Evolutionary conservation across 23 red algal genomes (phyloP).

Genomic region (Chondrus crispus): DNA sequence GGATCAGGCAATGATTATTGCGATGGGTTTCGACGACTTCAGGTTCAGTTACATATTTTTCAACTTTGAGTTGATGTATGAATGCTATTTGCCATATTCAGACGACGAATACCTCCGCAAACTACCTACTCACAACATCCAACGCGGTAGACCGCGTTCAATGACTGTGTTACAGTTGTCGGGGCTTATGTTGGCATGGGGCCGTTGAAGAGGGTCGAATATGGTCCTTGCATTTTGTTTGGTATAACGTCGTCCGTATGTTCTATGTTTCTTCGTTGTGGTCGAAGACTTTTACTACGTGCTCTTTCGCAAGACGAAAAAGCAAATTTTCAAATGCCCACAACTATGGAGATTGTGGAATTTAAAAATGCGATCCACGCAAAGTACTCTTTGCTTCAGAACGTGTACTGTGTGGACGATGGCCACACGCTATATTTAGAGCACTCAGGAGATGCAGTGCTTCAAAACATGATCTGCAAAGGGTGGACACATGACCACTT

Average conservation of each 20-base stretch:
- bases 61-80: not conserved
- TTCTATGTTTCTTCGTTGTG: not conserved
- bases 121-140: not conserved
- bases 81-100: not conserved
- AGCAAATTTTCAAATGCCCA: not conserved
- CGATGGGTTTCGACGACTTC: not conserved
- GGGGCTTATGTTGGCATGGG: not conserved
- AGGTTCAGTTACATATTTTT: not conserved
- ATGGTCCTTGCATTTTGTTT: slow-evolving; percentile 7
- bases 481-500: not conserved
- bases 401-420: not conserved
- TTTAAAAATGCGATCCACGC: not conserved
- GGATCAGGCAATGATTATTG: not conserved
- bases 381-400: not conserved
- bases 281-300: not conserved
- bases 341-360: not conserved
- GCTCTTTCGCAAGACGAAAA: not conserved
- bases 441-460: not conserved
- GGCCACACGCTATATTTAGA: not conserved
- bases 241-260: not conserved
- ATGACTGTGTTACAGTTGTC: not conserved
- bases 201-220: not conserved
- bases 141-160: not conserved
- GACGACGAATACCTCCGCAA: not conserved
- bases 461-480: not conserved